Percentiles rank a stretch among this genome's conserved stretches.
These are phyloP conservation scores for Fusarium sp. DNA, from an alignment of 2,329 filamentous ascomycete genomes.

Conservation along the genomic window DNA sequence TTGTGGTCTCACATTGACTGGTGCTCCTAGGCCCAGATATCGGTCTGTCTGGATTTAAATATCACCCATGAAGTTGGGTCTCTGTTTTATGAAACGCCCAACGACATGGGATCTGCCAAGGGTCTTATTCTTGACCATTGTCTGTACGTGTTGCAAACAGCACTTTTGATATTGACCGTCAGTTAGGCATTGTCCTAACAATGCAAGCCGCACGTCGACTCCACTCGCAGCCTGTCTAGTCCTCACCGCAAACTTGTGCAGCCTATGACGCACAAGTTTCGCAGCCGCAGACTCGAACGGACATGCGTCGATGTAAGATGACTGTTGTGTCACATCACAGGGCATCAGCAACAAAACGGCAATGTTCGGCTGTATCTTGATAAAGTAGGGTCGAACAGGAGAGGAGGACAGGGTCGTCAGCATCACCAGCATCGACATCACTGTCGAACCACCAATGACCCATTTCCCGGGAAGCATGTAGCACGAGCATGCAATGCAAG, in stretches of 20 bases:
- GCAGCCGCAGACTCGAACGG: constrained; percentile 9
- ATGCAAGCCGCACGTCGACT: constrained; percentile 2
- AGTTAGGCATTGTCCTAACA: not conserved
- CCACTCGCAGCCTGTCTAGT: not conserved
- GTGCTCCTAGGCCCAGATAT: not conserved
- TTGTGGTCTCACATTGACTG: not conserved
- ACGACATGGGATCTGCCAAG: not conserved
- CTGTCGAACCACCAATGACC: constrained; percentile 33
- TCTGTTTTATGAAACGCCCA: not conserved
- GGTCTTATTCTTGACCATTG: not conserved
- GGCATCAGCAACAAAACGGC: not conserved
- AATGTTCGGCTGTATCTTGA: constrained; percentile 1
- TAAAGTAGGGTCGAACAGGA: constrained; percentile 1
- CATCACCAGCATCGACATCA: constrained; percentile 25
- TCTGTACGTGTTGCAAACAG: not conserved
- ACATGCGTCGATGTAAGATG: constrained; percentile 1
- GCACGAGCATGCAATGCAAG: constrained; percentile 12
- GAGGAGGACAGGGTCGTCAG: not conserved
- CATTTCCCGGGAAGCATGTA: constrained; percentile 23
- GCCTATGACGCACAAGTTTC: constrained; percentile 15
- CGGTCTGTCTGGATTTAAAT: not conserved
- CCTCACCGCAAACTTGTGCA: constrained; percentile 34
- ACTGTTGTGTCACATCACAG: constrained; percentile 6
- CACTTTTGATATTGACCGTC: constrained; percentile 21
- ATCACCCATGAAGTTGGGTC: not conserved